These are phyloP conservation scores for Mortierella alpina DNA, from an alignment of 192 early-diverging fungal genomes.

Conservation along the genomic window DNA sequence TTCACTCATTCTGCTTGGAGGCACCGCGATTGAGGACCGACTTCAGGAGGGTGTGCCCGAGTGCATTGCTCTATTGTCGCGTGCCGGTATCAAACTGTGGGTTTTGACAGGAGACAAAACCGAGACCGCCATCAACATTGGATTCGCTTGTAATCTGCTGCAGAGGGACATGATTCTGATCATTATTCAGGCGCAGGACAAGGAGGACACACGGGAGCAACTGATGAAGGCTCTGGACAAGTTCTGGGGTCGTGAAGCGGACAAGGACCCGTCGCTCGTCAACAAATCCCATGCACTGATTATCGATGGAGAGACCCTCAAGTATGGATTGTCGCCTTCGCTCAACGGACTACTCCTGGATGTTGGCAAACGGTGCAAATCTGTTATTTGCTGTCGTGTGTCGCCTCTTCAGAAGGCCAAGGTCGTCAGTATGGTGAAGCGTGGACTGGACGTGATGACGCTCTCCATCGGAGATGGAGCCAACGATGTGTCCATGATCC, in stretches of 20 bases:
- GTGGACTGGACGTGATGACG: constrained; percentile 84
- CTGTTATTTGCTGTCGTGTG: constrained; percentile 96
- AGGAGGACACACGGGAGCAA: constrained; percentile 70
- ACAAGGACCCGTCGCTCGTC: constrained; percentile 40
- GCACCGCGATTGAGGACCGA: constrained; percentile 98
- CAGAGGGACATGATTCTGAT: constrained; percentile 86
- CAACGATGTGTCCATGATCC: constrained; percentile 99
- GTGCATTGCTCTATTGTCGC: constrained; percentile 83
- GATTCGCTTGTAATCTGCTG: constrained; percentile 92
- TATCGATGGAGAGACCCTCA: constrained; percentile 93
- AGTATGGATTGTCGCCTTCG: constrained; percentile 75
- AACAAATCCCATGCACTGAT: constrained; percentile 72
- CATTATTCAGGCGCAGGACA: constrained; percentile 71
- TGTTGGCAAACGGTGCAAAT: constrained; percentile 82
- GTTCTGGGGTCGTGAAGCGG: constrained; percentile 56
- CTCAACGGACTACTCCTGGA: constrained; percentile 71
- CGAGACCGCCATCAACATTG: constrained; percentile 98
- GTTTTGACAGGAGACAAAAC: constrained; percentile 98
- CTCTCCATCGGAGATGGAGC: constrained; percentile 95
- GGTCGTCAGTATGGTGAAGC: constrained; percentile 91
- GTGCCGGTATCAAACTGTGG: constrained; percentile 95
- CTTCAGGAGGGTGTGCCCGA: constrained; percentile 98
- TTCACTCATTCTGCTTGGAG: constrained; percentile 85
- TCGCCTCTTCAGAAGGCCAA: constrained; percentile 96
- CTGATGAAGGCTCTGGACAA: constrained; percentile 73